These are phyloP conservation scores for Gaultheria prostrata DNA, from an alignment of 148 eudicot genomes.

Conservation along the genomic window DNA sequence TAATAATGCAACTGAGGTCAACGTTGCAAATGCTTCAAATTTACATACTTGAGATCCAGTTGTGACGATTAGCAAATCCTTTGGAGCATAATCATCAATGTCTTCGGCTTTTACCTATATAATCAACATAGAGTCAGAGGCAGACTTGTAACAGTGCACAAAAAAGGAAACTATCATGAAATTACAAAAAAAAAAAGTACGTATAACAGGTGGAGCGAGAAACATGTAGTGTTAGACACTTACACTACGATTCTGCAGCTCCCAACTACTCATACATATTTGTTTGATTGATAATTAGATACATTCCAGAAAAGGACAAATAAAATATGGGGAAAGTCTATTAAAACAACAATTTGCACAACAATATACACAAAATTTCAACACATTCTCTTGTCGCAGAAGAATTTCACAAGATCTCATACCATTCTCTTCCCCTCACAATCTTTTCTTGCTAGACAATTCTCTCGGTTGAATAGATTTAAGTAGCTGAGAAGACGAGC, in stretches of 20 bases:
- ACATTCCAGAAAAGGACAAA: neutral
- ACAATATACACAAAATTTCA: no score
- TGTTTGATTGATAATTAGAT: neutral
- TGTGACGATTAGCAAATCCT: slow-evolving; percentile 88
- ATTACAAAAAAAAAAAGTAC: neutral
- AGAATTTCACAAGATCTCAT: neutral
- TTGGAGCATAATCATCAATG: slow-evolving; percentile 95
- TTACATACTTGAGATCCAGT: slow-evolving; percentile 96
- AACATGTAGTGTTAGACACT: neutral
- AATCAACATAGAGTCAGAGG: slow-evolving; percentile 5
- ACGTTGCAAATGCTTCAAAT: slow-evolving; percentile 15
- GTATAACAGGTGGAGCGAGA: neutral
- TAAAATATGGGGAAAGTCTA: neutral
- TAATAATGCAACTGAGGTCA: neutral
- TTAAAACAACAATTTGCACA: no score
- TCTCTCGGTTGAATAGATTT: neutral
- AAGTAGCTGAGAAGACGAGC: neutral
- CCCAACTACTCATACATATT: neutral
- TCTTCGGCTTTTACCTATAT: slow-evolving; percentile 85
- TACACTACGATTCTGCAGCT: neutral
- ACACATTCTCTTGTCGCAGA: neutral
- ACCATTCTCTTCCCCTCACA: neutral
- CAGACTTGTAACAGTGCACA: neutral
- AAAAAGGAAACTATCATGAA: neutral
- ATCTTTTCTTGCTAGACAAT: neutral